Evolutionary conservation across 2,329 filamentous ascomycete genomes (phyloP), one percentile per base, ranked within the genome.

Genomic region (Colletotrichum caudatum): DNA sequence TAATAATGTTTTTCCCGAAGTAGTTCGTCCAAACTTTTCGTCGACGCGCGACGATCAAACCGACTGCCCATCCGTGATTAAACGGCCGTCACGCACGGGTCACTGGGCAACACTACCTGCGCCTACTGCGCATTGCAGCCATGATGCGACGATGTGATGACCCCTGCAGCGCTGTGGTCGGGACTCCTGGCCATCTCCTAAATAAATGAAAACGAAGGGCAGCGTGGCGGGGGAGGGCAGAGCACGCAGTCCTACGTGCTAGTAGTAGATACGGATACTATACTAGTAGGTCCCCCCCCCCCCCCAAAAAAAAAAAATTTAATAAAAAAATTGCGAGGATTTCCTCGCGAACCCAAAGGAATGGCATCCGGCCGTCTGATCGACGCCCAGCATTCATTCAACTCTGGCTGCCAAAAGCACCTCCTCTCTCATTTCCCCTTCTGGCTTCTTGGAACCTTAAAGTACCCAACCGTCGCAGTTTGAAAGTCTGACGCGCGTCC

Each of bases 41-140:
- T 11, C 39, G 5, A 41, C n/a, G 23, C 29, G n/a, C 16, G 46
- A 51, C 60, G 60, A 63, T 63, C 60, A 63, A 63, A 63, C 60
- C 46, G 35, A 53, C 16, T 6, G n/a, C 46, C 33, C n/a, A 41
- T 53, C 60, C n/a, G 37, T 41, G 46, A 53, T 41, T 29, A 51
- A 48, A 51, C 39, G 4, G 16, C 11, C 35, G n/a, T 29, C 59
- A 51, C n/a, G 20, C 2, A 39, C 37, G 11, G 6, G 35, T 44
- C 50, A 41, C 39, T 39, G 5, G 11, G 14, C 37, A 39, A 12
- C 4, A 39, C 37, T 8, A 39, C 39, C 6, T 18, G 9, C 20
- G 9, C 44, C 44, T 46, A 23, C n/a, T 26, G 11, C n/a, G 18
- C 44, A 61, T 18, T 58, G 11, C 59, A 61, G 14, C 41, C n/a